Conservation (phyloP, 352 stramenopile species). For the Halophytophthora batemanensis region DNA sequence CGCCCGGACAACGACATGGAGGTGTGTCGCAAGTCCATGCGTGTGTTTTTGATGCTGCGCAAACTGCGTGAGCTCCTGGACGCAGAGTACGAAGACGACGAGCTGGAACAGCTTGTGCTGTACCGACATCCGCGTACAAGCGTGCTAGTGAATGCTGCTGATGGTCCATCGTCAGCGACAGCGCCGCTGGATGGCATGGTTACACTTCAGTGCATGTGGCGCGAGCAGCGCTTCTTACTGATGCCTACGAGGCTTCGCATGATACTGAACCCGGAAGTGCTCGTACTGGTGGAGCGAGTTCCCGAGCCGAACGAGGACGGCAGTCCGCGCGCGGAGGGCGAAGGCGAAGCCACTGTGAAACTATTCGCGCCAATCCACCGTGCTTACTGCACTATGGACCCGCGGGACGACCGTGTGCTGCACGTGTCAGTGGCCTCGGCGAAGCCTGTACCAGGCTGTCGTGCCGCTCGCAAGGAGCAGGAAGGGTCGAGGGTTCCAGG, state of each 20-base stretch:
- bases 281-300: constrained; percentile 58
- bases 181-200: constrained; percentile 65
- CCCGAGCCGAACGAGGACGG: constrained; percentile 24
- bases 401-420: constrained; percentile 68
- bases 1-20: constrained; percentile 69
- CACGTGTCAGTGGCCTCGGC: constrained; percentile 65
- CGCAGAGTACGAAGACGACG: constrained; percentile 35
- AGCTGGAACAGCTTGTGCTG: constrained; percentile 47
- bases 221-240: constrained; percentile 74
- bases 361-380: constrained; percentile 73
- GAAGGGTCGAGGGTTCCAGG: constrained; percentile 23
- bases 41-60: constrained; percentile 57
- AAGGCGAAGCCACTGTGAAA: constrained; percentile 45
- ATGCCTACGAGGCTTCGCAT: constrained; percentile 56
- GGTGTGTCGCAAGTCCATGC: constrained; percentile 66
- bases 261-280: constrained; percentile 74
- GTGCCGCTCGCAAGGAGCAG: constrained; percentile 45
- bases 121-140: constrained; percentile 63
- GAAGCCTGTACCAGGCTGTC: constrained; percentile 52
- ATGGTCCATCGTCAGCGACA: constrained; percentile 15
- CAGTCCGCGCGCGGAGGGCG: constrained; percentile 12
- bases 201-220: constrained; percentile 62
- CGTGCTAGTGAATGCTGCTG: constrained; percentile 31
- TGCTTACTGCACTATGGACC: constrained; percentile 63
- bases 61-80: constrained; percentile 57